These are phyloP conservation scores for Scutellaria baicalensis DNA, from an alignment of 257 asterid species.

Conservation along the genomic window DNA sequence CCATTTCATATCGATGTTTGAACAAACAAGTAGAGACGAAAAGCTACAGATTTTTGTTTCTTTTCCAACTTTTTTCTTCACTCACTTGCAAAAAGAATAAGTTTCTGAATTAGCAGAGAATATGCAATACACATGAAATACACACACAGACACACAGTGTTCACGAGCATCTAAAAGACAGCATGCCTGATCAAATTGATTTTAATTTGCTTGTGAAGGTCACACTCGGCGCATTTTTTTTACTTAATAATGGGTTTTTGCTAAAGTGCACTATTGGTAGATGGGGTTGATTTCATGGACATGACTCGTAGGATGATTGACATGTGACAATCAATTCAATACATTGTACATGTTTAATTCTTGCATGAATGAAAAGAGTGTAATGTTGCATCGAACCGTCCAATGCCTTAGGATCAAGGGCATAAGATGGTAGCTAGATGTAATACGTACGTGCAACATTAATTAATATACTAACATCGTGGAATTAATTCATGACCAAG, in stretches of 20 bases:
- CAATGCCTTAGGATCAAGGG: background rate
- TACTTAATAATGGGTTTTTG: background rate
- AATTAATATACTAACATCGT: too few species aligned
- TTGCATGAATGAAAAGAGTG: too few species aligned
- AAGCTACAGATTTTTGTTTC: background rate
- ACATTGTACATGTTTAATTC: too few species aligned
- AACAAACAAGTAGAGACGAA: constrained; percentile 4
- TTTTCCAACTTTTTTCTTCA: constrained; percentile 5
- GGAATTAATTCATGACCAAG: background rate
- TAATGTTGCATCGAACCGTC: too few species aligned
- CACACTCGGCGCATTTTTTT: background rate
- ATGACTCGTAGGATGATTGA: background rate
- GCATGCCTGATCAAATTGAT: background rate
- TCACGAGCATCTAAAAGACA: constrained; percentile 30
- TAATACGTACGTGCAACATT: too few species aligned
- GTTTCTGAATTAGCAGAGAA: constrained; percentile 6
- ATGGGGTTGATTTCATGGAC: constrained; percentile 9
- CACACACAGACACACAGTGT: constrained; percentile 2
- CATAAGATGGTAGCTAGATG: background rate
- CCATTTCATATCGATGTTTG: background rate
- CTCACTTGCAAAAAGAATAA: constrained; percentile 26
- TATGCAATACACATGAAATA: constrained; percentile 5
- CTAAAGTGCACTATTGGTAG: constrained; percentile 17
- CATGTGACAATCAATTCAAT: background rate
- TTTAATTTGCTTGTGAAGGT: background rate